Percentiles rank a stretch among this genome's conserved stretches.
Evolutionary conservation across 2,329 filamentous ascomycete genomes (phyloP).

Genomic region (Chrysosporium queenslandicum): DNA sequence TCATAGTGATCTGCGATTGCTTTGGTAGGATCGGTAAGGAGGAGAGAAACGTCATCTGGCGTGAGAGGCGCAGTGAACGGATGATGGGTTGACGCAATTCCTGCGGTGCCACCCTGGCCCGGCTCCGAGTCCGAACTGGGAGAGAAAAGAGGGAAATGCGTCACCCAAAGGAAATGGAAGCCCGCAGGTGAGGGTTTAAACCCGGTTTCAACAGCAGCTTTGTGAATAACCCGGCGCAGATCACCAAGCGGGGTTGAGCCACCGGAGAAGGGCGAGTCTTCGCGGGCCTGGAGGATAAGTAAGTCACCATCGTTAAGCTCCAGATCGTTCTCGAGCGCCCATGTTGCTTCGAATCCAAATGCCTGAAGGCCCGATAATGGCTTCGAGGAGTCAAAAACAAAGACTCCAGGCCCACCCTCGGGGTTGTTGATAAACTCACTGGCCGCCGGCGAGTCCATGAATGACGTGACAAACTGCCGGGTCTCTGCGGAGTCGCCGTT

Average conservation of each 20-base stretch:
- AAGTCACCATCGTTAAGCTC: slow-evolving; percentile 62
- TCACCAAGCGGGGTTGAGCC: slow-evolving; percentile 65
- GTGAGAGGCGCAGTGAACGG: slow-evolving; percentile 85
- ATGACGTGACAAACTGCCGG: slow-evolving; percentile 53
- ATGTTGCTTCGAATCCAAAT: slow-evolving; percentile 62
- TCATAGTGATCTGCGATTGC: slow-evolving; percentile 87
- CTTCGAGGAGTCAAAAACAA: slow-evolving; percentile 62
- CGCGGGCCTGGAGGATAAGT: slow-evolving; percentile 69
- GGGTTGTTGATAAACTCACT: slow-evolving; percentile 55
- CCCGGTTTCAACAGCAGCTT: slow-evolving; percentile 53
- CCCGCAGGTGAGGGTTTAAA: slow-evolving; percentile 43
- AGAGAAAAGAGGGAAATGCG: slow-evolving; percentile 86
- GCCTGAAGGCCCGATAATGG: slow-evolving; percentile 68
- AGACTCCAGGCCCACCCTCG: slow-evolving; percentile 68
- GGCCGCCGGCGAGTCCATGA: slow-evolving; percentile 57
- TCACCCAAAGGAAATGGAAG: slow-evolving; percentile 74
- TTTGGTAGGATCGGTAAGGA: slow-evolving; percentile 60
- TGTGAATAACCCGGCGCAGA: slow-evolving; percentile 60
- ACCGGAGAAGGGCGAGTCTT: slow-evolving; percentile 54
- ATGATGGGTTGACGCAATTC: slow-evolving; percentile 82
- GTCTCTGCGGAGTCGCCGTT: slow-evolving; percentile 44
- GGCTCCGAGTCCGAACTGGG: slow-evolving; percentile 55
- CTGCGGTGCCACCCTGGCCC: slow-evolving; percentile 70
- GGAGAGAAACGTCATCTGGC: slow-evolving; percentile 59
- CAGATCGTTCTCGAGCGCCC: slow-evolving; percentile 46